phyloP scores from a whole-genome alignment of 2,329 filamentous ascomycete species.

The Pochonia chlamydosporia region DNA sequence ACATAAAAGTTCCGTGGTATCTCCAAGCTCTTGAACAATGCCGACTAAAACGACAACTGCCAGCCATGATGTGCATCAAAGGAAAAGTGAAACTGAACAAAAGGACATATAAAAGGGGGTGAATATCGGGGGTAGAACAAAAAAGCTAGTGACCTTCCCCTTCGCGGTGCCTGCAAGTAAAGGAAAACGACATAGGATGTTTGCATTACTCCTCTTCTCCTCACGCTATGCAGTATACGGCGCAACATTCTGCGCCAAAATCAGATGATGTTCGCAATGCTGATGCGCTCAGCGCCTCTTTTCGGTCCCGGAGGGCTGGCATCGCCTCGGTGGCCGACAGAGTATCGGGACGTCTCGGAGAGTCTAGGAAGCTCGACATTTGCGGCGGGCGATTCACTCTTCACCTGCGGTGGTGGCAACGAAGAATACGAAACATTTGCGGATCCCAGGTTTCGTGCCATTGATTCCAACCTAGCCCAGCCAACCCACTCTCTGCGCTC shows the following conservation, averaged over 20 bases:
- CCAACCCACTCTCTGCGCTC: slow-evolving; percentile 68
- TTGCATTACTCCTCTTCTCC: not conserved
- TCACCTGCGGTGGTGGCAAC: slow-evolving; percentile 27
- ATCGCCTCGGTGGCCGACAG: slow-evolving; percentile 20
- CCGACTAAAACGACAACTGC: slow-evolving; percentile 8
- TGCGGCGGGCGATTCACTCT: slow-evolving; percentile 25
- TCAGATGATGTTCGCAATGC: slow-evolving; percentile 34
- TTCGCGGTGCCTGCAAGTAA: not conserved
- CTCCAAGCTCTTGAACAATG: slow-evolving; percentile 14
- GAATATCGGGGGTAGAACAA: not conserved
- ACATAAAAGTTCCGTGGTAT: slow-evolving; percentile 12
- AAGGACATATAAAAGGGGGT: not conserved
- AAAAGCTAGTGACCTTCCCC: not conserved
- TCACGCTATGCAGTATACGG: not conserved
- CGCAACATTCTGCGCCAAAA: not conserved
- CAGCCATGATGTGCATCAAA: slow-evolving; percentile 5
- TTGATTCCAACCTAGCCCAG: slow-evolving; percentile 67
- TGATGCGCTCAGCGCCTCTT: slow-evolving; percentile 26
- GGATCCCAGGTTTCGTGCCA: slow-evolving; percentile 25
- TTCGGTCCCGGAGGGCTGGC: slow-evolving; percentile 20
- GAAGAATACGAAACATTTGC: slow-evolving; percentile 22
- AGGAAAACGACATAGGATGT: not conserved
- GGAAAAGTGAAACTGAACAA: slow-evolving; percentile 1
- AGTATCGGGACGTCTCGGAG: slow-evolving; percentile 24
- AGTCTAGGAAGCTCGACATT: slow-evolving; percentile 21